phyloP scores from a whole-genome alignment of 225 moss, liverwort and hornwort genomes.

The Marchantia polymorpha region DNA sequence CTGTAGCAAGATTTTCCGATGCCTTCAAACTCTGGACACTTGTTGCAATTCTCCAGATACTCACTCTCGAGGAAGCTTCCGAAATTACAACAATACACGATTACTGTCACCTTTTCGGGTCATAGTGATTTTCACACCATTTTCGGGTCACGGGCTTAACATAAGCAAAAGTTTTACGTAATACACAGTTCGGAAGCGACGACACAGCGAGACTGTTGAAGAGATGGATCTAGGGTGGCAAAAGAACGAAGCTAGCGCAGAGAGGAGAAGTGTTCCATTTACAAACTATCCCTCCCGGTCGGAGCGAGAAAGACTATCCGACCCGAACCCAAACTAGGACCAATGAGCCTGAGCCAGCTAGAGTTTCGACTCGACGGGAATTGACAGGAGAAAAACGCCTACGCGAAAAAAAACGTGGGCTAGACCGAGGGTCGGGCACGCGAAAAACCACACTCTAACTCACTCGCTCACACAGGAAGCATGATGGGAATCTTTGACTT shows the following conservation, averaged over 20 bases:
- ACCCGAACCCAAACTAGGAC: background rate
- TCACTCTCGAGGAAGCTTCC: background rate
- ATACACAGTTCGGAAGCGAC: background rate
- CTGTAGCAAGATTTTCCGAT: background rate
- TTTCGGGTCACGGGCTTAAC: too few relatives aligned
- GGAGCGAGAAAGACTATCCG: background rate
- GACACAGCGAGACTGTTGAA: too few relatives aligned
- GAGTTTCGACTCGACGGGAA: background rate
- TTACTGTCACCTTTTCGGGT: too few relatives aligned
- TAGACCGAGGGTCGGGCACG: background rate
- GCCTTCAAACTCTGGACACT: background rate
- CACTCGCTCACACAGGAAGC: background rate
- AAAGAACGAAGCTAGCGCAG: background rate
- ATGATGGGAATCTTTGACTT: background rate
- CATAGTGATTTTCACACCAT: too few relatives aligned
- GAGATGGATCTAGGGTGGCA: constrained; percentile 4
- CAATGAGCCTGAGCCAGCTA: background rate
- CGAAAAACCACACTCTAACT: background rate
- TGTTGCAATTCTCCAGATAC: background rate
- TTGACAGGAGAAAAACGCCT: background rate
- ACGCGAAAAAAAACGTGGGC: background rate
- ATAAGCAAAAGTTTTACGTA: background rate
- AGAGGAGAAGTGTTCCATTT: too few relatives aligned
- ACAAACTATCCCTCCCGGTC: background rate
- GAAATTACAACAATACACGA: background rate